phyloP scores from a whole-genome alignment of 768 basidiomycete genomes.

The Dictyophora rubrovolvata region DNA sequence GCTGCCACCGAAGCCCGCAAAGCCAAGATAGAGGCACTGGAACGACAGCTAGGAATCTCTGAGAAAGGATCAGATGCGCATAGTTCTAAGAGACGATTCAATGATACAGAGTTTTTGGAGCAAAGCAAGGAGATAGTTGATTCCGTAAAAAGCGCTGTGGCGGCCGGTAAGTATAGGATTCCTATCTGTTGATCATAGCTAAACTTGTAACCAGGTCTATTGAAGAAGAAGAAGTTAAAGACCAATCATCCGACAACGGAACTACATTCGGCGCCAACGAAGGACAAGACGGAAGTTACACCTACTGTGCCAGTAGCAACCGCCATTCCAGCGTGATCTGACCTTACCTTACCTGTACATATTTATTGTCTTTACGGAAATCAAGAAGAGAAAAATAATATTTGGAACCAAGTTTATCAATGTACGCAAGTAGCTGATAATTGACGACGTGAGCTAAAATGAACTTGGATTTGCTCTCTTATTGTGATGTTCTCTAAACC shows the following conservation, averaged over 20 bases:
- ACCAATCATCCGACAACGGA: conserved; percentile 20
- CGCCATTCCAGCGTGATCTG: background rate
- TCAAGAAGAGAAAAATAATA: no score
- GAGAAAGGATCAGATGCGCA: conserved; percentile 36
- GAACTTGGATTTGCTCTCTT: no score
- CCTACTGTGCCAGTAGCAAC: background rate
- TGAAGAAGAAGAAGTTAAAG: conserved; percentile 72
- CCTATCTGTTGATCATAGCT: conserved; percentile 15
- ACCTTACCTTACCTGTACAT: no score
- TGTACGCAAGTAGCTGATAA: no score
- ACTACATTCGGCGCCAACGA: background rate
- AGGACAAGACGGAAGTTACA: background rate
- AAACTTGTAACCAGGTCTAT: conserved; percentile 34
- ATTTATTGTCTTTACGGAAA: no score
- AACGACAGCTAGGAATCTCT: conserved; percentile 67
- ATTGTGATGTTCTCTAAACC: no score
- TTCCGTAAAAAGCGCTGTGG: conserved; percentile 83
- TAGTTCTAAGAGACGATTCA: conserved; percentile 81
- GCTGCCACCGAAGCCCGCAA: conserved; percentile 69
- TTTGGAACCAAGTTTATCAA: no score
- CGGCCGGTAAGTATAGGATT: conserved; percentile 46
- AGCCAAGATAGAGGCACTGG: conserved; percentile 75
- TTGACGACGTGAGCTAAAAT: no score
- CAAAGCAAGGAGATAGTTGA: conserved; percentile 87
- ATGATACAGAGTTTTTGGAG: conserved; percentile 87